phyloP scores from a whole-genome alignment of 208 protist species.

The Trypanosoma conorhini region DNA sequence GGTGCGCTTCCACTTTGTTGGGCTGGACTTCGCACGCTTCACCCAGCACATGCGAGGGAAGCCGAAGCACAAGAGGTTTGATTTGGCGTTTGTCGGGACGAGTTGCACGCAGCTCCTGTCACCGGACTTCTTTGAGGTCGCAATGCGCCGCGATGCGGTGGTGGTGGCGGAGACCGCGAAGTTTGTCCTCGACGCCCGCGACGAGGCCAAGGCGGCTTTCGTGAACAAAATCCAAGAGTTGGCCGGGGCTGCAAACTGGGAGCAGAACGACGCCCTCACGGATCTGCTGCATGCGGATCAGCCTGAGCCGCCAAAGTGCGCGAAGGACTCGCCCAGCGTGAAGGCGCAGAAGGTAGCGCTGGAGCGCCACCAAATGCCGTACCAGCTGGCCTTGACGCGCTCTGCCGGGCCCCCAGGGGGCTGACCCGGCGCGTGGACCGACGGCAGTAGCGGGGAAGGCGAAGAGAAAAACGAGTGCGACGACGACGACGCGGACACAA shows the following conservation, averaged over 20 bases:
- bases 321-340: slow-evolving; percentile 24
- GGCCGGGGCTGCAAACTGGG: slow-evolving; percentile 52
- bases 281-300: slow-evolving; percentile 48
- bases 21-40: slow-evolving; percentile 73
- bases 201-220: slow-evolving; percentile 76
- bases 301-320: slow-evolving; percentile 41
- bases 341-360: slow-evolving; percentile 49
- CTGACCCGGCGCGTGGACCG: too few relatives aligned
- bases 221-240: slow-evolving; percentile 60
- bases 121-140: slow-evolving; percentile 34
- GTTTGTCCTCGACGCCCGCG: slow-evolving; percentile 84
- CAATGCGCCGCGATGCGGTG: slow-evolving; percentile 54
- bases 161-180: slow-evolving; percentile 91
- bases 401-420: not conserved
- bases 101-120: slow-evolving; percentile 79
- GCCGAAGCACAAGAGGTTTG: slow-evolving; percentile 35
- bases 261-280: slow-evolving; percentile 37
- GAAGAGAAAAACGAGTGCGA: not conserved
- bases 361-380: slow-evolving; percentile 65
- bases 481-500: too few relatives aligned
- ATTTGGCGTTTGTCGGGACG: slow-evolving; percentile 79
- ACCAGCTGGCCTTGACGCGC: slow-evolving; percentile 51
- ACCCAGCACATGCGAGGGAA: slow-evolving; percentile 43
- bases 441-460: too few relatives aligned
- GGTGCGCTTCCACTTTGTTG: slow-evolving; percentile 79